Conservation (phyloP, 441 rosid genomes). For the Croton laevigatus region DNA sequence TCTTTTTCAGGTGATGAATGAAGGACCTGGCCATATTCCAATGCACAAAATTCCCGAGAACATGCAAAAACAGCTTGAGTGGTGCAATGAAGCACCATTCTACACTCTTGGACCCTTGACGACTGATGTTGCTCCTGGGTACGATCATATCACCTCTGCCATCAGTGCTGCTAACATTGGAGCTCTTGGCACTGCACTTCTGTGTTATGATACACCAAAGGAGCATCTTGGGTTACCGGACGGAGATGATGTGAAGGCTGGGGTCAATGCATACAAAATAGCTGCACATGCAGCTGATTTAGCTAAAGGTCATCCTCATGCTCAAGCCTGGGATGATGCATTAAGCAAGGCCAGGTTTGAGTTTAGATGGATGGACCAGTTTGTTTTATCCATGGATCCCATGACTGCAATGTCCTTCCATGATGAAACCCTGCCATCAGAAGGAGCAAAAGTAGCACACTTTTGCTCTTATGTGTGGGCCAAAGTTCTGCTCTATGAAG, state of each 20-base stretch:
- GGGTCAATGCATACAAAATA: constrained; percentile 94
- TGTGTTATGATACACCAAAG: constrained; percentile 95
- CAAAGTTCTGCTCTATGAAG: constrained; percentile 99
- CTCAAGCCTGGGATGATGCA: constrained; percentile 97
- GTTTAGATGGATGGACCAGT: constrained; percentile 98
- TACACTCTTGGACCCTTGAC: too few species aligned
- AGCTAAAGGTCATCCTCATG: constrained; percentile 90
- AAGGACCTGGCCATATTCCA: too few species aligned
- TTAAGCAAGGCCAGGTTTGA: constrained; percentile 95
- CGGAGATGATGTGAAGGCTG: constrained; percentile 94
- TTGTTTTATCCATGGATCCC: constrained; percentile 93
- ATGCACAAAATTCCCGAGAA: too few species aligned
- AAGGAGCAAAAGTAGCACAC: constrained; percentile 97
- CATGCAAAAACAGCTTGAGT: too few species aligned
- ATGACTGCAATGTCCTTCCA: constrained; percentile 99
- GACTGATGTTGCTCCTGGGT: too few species aligned
- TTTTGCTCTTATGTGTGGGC: constrained; percentile 99
- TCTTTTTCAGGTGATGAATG: too few species aligned
- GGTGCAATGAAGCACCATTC: too few species aligned
- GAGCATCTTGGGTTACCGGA: constrained; percentile 98
- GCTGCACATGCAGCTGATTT: constrained; percentile 98
- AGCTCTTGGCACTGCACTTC: constrained; percentile 98
- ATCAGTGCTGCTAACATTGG: constrained; percentile 99
- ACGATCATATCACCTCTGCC: constrained; percentile 97
- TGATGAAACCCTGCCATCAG: constrained; percentile 93